Evolutionary conservation across 148 eudicot species (phyloP), one percentile per base, ranked within the genome.

Genomic region (Vaccinium corymbosum): DNA sequence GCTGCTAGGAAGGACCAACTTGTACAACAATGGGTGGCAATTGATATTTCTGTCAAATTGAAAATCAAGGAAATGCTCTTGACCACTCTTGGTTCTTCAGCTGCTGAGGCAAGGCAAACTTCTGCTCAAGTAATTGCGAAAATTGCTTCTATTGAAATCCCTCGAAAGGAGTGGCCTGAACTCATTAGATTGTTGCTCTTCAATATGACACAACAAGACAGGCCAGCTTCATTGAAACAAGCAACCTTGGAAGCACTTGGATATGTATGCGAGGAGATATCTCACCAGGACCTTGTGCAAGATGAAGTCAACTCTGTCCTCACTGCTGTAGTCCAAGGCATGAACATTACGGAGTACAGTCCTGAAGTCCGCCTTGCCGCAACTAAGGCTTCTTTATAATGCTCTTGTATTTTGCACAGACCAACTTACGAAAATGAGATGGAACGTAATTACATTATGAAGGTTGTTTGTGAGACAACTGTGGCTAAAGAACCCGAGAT

Each of bases 271-370:
- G 95, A 92, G 90, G 95, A 92, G 90, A 85, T 89, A 55, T 91
- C 95, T 17, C 91, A 90, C 83, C 86, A 89, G 25, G 92, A 89
- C 83, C 92, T 92, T 83, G 93, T 89, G 74, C 93, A 91, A 82
- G 87, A 51, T 56, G 93, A 92, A 87, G 95, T 92, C 10, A 91
- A 92, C 85, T 72, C 89, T 38, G 85, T 92, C 48, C 93, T 92
- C n/a, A 92, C 95, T 74, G 95, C 95, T 79, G 93, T 92, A 17
- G 95, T 89, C 85, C 93, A 92, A 84, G 95, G 95, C 48, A 92
- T 92, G 95, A 90, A 73, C 51, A 80, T 76, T 73, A 85, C 89
- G 9, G 86, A 89, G 85, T 87, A 85, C 56, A 84, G 86, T 55
- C 75, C 88, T 55, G 92, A 92, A 75, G 89, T 91, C 64, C 90